These are phyloP conservation scores for Somion occarium DNA, from an alignment of 1,284 basidiomycete species.

Conservation along the genomic window DNA sequence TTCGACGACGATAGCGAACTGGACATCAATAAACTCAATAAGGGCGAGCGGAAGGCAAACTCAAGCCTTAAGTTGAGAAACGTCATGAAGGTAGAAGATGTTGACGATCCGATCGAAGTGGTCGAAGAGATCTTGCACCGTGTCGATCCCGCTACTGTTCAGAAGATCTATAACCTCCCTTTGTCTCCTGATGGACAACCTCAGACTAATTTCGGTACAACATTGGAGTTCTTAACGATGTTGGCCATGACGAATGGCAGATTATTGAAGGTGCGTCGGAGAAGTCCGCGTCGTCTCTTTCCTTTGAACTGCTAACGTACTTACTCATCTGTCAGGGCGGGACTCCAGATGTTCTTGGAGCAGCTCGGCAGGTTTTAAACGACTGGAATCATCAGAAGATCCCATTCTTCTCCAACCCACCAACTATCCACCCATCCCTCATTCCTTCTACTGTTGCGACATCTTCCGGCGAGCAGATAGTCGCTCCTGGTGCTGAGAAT, in stretches of 20 bases:
- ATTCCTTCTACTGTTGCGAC: slow-evolving; percentile 50
- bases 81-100: slow-evolving; percentile 88
- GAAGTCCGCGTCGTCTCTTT: background rate
- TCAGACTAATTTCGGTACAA: slow-evolving; percentile 49
- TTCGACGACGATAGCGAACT: slow-evolving; percentile 70
- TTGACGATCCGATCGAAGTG: slow-evolving; percentile 87
- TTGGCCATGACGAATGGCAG: slow-evolving; percentile 84
- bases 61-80: slow-evolving; percentile 82
- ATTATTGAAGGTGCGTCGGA: slow-evolving; percentile 60
- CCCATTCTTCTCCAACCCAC: slow-evolving; percentile 81
- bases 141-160: slow-evolving; percentile 65
- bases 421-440: slow-evolving; percentile 70
- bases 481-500: slow-evolving; percentile 67
- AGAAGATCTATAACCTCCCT: slow-evolving; percentile 82
- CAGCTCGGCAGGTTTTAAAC: slow-evolving; percentile 81
- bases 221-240: slow-evolving; percentile 89
- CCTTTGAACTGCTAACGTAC: too few species aligned
- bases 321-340: slow-evolving; percentile 59
- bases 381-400: slow-evolving; percentile 99
- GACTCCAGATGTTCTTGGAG: slow-evolving; percentile 81
- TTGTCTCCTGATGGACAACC: background rate
- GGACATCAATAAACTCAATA: slow-evolving; percentile 39
- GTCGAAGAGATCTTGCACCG: slow-evolving; percentile 83
- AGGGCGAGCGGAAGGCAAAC: slow-evolving; percentile 50
- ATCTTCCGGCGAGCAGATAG: slow-evolving; percentile 27